phyloP scores from a whole-genome alignment of 1,284 basidiomycete species.

The Leccinum insolens region DNA sequence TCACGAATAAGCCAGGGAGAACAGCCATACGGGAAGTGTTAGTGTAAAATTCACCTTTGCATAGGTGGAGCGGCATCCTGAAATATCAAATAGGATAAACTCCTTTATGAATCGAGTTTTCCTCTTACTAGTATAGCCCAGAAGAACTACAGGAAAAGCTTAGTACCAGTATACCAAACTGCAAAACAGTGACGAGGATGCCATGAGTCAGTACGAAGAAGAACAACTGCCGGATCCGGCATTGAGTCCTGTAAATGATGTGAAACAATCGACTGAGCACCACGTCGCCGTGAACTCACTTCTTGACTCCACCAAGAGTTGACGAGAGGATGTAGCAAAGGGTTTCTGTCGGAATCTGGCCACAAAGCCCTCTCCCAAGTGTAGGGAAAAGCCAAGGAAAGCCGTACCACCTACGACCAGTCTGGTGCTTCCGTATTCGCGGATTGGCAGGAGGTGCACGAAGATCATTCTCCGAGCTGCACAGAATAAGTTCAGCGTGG shows the following conservation, averaged over 20 bases:
- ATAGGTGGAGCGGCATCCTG: background rate
- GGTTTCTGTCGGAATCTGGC: constrained; percentile 9
- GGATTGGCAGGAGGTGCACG: background rate
- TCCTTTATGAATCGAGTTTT: background rate
- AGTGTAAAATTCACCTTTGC: background rate
- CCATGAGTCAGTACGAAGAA: constrained; percentile 17
- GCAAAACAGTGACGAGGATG: constrained; percentile 15
- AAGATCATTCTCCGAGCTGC: constrained; percentile 1
- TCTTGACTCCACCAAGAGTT: constrained; percentile 8
- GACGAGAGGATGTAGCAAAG: constrained; percentile 15
- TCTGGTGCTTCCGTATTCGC: background rate
- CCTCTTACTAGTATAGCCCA: constrained; percentile 13
- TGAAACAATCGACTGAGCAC: background rate
- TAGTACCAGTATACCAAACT: constrained; percentile 5
- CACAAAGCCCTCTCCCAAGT: constrained; percentile 9
- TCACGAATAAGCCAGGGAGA: background rate
- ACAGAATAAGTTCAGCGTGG: background rate
- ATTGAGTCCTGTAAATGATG: constrained; percentile 3
- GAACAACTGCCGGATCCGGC: constrained; percentile 9
- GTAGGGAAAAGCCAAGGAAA: background rate
- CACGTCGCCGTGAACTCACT: constrained; percentile 2
- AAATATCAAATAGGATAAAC: background rate
- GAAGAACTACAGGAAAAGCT: background rate
- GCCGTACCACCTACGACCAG: background rate
- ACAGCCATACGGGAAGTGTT: background rate